Evolutionary conservation across 345 rosid genomes (phyloP).

Genomic region (Eucalyptus leucophloia): DNA sequence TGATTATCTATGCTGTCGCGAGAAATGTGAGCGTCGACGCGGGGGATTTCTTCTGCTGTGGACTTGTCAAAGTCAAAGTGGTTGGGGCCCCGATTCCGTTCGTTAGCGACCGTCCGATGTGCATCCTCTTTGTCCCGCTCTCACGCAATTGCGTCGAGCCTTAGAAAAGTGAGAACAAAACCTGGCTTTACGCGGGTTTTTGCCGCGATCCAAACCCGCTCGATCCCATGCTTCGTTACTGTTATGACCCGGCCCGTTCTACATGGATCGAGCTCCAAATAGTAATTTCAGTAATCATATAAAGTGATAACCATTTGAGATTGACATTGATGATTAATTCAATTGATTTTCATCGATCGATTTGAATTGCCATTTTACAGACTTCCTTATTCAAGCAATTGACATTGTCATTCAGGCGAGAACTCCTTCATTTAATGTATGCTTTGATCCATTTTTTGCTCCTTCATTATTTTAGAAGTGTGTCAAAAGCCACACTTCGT

Average conservation of each 20-base stretch:
- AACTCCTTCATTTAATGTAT: background rate
- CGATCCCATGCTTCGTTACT: fast-evolving
- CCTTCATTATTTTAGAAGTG: background rate
- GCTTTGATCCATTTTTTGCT: background rate
- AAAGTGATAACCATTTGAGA: no score
- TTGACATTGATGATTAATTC: background rate
- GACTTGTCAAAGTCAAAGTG: background rate
- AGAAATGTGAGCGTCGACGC: background rate
- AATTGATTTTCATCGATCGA: fast-evolving
- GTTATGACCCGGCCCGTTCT: background rate
- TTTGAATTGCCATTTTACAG: background rate
- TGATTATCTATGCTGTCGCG: background rate
- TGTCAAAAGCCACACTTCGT: fast-evolving
- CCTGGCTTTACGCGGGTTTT: background rate
- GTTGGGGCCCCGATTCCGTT: background rate
- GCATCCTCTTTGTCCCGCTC: background rate
- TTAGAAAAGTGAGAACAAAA: background rate
- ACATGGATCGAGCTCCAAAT: background rate
- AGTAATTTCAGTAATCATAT: background rate
- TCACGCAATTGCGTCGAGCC: background rate
- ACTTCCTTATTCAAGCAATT: background rate
- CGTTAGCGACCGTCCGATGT: background rate
- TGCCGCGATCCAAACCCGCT: background rate
- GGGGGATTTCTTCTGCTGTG: background rate
- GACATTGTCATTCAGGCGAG: fast-evolving